Evolutionary conservation across 2,329 filamentous ascomycete genomes (phyloP), one percentile per base, ranked within the genome.

Genomic region (Orbilia blumenaviensis): DNA sequence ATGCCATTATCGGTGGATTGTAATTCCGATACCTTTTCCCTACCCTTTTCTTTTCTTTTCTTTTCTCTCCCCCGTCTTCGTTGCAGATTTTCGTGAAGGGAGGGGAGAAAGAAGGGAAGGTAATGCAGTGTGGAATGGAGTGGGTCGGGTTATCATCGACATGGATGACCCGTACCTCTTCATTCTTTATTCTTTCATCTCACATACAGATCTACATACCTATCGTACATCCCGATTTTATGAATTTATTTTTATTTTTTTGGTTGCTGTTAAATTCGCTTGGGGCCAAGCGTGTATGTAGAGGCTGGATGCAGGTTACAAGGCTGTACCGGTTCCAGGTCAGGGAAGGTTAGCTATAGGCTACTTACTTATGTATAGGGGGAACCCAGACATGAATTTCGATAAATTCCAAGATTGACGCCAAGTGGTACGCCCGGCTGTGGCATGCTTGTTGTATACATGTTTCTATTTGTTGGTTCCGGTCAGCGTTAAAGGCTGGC

Each of bases 381-480:
- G n/a, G n/a, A n/a, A n/a, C n/a, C n/a, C n/a, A n/a, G n/a, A n/a
- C n/a, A n/a, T n/a, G n/a, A n/a, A n/a, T n/a, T n/a, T n/a, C 48
- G 21, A 10, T 2, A 27, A 14, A 52, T 32, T 54, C 3, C n/a
- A 50, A 29, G n/a, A 27, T 14, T 29, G 16, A 54, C 4, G 16
- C 48, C 25, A 54, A 34, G 46, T 7, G 27, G 48, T 25, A 16
- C 14, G 32, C 27, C 42, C 44, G 34, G 52, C 54, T 21, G 44
- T 32, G 58, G 44, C 32, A 32, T 71, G 48, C 58, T n/a, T 58
- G 60, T 66, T 66, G 60, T 56, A 29, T 72, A 63, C 48, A 58
- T 54, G 38, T 58, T 58, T 46, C 50, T 42, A 64, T 69, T 56
- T 56, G 50, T 56, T 56, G 32, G 29, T 23, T 38, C 32, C 8